Evolutionary conservation across 164 flowering plant genomes (phyloP), one percentile per base, ranked within the genome.

Genomic region (Hamamelis virginiana): DNA sequence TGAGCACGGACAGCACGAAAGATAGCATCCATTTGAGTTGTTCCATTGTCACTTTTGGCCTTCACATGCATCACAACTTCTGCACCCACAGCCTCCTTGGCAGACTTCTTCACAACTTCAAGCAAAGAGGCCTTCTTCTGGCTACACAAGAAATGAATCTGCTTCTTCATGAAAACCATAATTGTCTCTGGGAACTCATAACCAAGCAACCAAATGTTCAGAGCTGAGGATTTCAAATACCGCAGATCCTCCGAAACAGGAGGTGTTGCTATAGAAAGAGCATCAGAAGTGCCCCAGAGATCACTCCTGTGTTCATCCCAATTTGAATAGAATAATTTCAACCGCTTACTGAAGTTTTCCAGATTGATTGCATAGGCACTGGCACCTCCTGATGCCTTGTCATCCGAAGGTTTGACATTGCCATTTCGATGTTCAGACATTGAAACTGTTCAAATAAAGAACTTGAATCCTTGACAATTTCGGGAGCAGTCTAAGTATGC

Each of bases 131-230:
- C 92, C 76, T 92, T 92, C 82, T 85, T 90, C 77, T 77, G 91
- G 70, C 86, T 84, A 59, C 96, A 87, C 62, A 89, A 71, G 74
- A 89, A 82, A 72, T 92, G 96, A 26, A 90, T 85, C 53, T 91
- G 85, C 72, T 72, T 86, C 74, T 74, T 71, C 66, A 68, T 73
- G 73, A 91, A 91, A 59, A 90, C 89, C 86, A 90, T 91, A 8
- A 91, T 84, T 1, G 95, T 91, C 69, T 90, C 95, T 0, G 97
- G 96, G 74, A 92, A 90, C 77, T 89, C 97, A 75, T 87, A 84
- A 44, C 92, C 96, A 33, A 90, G 74, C 77, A 92, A 59, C 96
- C 96, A 92, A 22, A 89, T 76, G 66, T 87, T 86, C 48, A 91
- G 56, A 0, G 95, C 95, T 1, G 93, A 89, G 1, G 94, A 90